Conservation (phyloP, 2,329 filamentous ascomycete genomes). For the Keithomyces neogunnii region DNA sequence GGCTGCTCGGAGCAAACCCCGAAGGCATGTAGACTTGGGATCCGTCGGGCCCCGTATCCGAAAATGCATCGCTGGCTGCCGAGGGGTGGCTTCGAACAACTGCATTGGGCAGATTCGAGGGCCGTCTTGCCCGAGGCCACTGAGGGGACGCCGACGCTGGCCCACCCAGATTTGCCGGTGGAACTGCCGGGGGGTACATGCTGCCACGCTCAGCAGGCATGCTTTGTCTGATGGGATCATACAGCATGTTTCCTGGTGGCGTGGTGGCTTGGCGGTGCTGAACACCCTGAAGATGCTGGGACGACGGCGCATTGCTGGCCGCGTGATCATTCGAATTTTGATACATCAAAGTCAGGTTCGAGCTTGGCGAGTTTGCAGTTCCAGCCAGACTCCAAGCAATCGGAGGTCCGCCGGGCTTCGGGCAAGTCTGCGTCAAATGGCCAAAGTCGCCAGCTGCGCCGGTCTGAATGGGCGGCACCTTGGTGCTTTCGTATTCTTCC, state of each 20-base stretch:
- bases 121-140: conserved; percentile 16
- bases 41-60: conserved; percentile 17
- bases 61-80: conserved; percentile 21
- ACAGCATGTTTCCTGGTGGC: conserved; percentile 50
- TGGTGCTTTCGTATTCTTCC: conserved; percentile 71
- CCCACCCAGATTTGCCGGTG: conserved; percentile 40
- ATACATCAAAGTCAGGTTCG: conserved; percentile 75
- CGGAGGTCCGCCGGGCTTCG: conserved; percentile 31
- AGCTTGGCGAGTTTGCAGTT: conserved; percentile 76
- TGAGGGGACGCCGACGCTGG: conserved; percentile 36
- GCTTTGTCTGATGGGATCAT: conserved; percentile 50
- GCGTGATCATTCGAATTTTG: conserved; percentile 34
- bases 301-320: conserved; percentile 2
- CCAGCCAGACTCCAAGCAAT: conserved; percentile 86
- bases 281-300: conserved; percentile 4
- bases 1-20: conserved; percentile 32
- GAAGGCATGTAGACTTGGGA: conserved; percentile 23
- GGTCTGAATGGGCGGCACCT: conserved; percentile 35
- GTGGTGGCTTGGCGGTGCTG: conserved; percentile 31
- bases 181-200: conserved; percentile 41
- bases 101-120: conserved; percentile 14
- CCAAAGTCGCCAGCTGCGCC: conserved; percentile 31
- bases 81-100: conserved; percentile 14
- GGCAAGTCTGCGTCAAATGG: conserved; percentile 34
- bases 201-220: conserved; percentile 35